phyloP scores from a whole-genome alignment of 495 filamentous ascomycete species.

The Penicillium goetzii region DNA sequence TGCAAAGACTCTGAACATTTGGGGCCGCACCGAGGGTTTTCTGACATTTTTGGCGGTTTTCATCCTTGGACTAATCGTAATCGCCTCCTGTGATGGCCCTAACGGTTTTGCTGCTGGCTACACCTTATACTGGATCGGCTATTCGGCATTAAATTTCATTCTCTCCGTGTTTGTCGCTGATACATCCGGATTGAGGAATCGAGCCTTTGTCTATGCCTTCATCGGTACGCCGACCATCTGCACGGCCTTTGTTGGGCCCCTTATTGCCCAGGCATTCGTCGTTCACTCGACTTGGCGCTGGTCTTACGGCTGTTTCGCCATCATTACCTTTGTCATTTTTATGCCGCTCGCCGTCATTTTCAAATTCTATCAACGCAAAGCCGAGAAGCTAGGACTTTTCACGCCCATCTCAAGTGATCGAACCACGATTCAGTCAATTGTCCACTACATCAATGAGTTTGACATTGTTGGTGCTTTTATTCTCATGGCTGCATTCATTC shows the following conservation, averaged over 20 bases:
- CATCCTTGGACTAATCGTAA: slow-evolving; percentile 45
- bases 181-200: slow-evolving; percentile 56
- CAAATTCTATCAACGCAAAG: slow-evolving; percentile 58
- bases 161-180: slow-evolving; percentile 51
- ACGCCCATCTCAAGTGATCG: slow-evolving; percentile 39
- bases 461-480: slow-evolving; percentile 60
- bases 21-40: slow-evolving; percentile 59
- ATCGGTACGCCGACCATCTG: slow-evolving; percentile 53
- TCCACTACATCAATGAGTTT: slow-evolving; percentile 59
- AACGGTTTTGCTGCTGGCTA: slow-evolving; percentile 49
- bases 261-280: slow-evolving; percentile 43
- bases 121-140: slow-evolving; percentile 56
- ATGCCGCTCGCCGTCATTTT: slow-evolving; percentile 53
- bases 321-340: slow-evolving; percentile 54
- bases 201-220: slow-evolving; percentile 61
- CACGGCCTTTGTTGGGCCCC: slow-evolving; percentile 45
- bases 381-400: slow-evolving; percentile 43
- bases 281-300: slow-evolving; percentile 60
- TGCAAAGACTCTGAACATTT: slow-evolving; percentile 67
- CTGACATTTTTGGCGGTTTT: slow-evolving; percentile 38
- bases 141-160: slow-evolving; percentile 56
- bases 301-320: slow-evolving; percentile 61
- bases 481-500: slow-evolving; percentile 56
- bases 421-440: slow-evolving; percentile 46
- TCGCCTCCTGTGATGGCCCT: slow-evolving; percentile 47